These are phyloP conservation scores for Fraxinus sp. DNA, from an alignment of 305 asterid genomes.

Conservation along the genomic window DNA sequence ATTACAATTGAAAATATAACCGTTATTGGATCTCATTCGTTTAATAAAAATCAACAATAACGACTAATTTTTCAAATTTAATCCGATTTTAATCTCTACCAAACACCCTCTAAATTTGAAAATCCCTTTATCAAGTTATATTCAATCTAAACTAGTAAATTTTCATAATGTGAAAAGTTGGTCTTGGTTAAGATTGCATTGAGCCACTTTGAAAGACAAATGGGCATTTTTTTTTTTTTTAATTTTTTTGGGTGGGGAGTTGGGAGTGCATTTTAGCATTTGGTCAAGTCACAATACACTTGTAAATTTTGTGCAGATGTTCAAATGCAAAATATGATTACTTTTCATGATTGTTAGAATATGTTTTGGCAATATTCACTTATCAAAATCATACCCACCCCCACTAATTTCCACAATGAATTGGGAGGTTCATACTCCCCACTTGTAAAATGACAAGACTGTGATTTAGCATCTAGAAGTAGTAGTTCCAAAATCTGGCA, in stretches of 20 bases:
- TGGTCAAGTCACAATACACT: not conserved
- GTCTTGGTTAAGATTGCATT: not conserved
- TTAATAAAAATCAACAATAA: no score
- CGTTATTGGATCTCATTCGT: no score
- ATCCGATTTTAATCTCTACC: no score
- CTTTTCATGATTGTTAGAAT: not conserved
- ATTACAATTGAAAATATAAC: no score
- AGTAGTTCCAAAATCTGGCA: not conserved
- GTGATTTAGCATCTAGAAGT: not conserved
- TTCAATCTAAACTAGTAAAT: not conserved
- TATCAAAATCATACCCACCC: not conserved
- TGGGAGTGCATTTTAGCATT: not conserved
- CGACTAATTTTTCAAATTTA: no score
- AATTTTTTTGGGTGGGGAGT: not conserved
- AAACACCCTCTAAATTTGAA: not conserved
- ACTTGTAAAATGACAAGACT: not conserved
- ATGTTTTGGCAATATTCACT: not conserved
- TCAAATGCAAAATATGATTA: constrained; percentile 2
- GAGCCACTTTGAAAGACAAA: not conserved
- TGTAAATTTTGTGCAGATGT: not conserved
- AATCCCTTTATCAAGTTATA: not conserved
- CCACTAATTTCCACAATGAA: not conserved
- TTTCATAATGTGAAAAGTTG: not conserved
- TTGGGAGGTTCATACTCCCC: not conserved
- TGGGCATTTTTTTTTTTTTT: not conserved